Evolutionary conservation across 2,329 filamentous ascomycete species (phyloP), one percentile per base, ranked within the genome.

Genomic region (Scytalidium lignicola): DNA sequence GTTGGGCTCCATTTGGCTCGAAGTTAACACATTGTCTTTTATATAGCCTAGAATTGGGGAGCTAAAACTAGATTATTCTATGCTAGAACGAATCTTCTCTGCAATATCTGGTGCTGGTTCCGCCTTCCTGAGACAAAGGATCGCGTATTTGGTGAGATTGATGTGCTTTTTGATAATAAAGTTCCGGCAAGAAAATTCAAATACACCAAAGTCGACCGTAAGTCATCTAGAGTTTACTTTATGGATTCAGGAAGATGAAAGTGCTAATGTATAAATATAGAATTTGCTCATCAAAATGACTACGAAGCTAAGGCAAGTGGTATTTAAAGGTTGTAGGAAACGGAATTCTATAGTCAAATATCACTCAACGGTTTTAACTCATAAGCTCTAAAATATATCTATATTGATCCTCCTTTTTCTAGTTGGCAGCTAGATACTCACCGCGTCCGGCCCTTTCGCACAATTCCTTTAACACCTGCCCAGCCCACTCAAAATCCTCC

Each of bases 121-220:
- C 80, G 86, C 19, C 74, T 91, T 0, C 90, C 89, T 0, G 89
- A 95, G 64, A 88, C 90, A 0, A 74, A 74, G 6, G 89, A 86
- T 15, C 81, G 88, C 43, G 87, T 87, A 0, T 95, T 91, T 62
- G 90, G 88, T 7, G 89, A 95, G 68, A 72, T 95, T 50, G 89
- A 95, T 64, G 62, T 92, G 48, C 74, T 95, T 43, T 95, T 95
- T 61, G 86, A 93, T 69, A 76, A 79, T 53, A 71, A 76, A 2
- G 71, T 91, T 26, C 46, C 55, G 6, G 63, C 65, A n/a, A 56
- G 63, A 26, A 60, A 63, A 17, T 68, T 59, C 37, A 47, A 37
- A 2, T 40, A 32, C 43, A 53, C 50, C 40, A 48, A 46, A 44
- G 51, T 55, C 3, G 48, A 55, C 42, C 29, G 44, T 43, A 44